Evolutionary conservation across 1,284 basidiomycete species (phyloP), one percentile per base, ranked within the genome.

Genomic region (Taiwanofungus camphoratus): DNA sequence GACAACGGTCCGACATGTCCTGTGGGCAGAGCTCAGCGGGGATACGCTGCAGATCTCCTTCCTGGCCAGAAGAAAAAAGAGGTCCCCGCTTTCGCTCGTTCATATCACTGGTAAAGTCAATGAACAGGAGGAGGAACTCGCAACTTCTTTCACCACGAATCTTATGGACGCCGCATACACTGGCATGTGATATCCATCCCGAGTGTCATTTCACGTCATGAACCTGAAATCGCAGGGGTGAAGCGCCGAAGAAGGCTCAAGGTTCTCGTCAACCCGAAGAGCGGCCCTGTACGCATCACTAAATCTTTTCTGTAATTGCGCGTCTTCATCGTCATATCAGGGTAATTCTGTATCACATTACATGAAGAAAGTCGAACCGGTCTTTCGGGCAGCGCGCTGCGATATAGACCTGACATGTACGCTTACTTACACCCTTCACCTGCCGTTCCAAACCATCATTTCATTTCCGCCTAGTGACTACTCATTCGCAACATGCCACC

Each of bases 201-300:
- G 22, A 33, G 5, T 24, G 4, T 21, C 22, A n/a, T 36, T 21
- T 36, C 19, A 19, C 19, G 6, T 33, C 13, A 16, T 21, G n/a
- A 30, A n/a, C 27, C 39, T 27, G 21, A 3, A 30, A 33, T 9
- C 15, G 20, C 53, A 77, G 85, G 70, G 19, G 59, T 77, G 16
- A 70, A 74, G 46, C 78, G 71, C 7, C 59, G 62, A 42, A 67
- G 76, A 43, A 59, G 63, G 18, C 64, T 92, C 18, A 75, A 81
- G 47, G 70, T 97, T 1, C 63, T 97, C n/a, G 73, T 97, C 49
- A 98, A 98, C 60, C 94, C 94, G 2, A 68, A 78, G 41, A 87
- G 93, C 45, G 94, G 94, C 2, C 69, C 70, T 22, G 85, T 87
- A 53, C 26, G 66, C 52, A 4, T 22, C 5, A 33, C 20, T 7